Evolutionary conservation across 2,329 filamentous ascomycete species (phyloP).

Genomic region (Cordyceps fumosorosea): DNA sequence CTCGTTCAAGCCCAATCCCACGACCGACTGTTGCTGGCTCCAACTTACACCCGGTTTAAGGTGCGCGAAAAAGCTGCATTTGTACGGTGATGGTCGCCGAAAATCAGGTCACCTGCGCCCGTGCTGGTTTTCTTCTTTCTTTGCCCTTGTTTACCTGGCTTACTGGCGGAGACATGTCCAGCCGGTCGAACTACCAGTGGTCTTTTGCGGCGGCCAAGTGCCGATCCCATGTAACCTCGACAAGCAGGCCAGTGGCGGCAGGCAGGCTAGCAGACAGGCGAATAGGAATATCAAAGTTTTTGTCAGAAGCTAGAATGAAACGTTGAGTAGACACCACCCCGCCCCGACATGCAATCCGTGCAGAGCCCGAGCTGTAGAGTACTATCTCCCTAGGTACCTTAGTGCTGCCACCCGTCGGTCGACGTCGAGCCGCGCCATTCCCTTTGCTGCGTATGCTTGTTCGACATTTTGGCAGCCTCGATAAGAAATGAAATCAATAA

Average conservation of each 20-base stretch:
- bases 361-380: neutral
- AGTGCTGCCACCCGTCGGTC: too few species aligned
- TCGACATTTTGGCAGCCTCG: too few species aligned
- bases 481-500: too few species aligned
- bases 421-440: too few species aligned
- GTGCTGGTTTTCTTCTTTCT: neutral
- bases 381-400: too few species aligned
- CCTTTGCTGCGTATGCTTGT: too few species aligned
- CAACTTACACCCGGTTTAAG: neutral
- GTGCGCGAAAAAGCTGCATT: slow-evolving; percentile 1
- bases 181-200: neutral
- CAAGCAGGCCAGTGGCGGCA: neutral
- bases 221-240: neutral
- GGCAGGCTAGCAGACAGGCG: too few species aligned
- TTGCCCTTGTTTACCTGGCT: neutral
- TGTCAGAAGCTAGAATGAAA: neutral
- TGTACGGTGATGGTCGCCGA: neutral
- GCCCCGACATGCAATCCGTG: neutral
- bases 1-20: neutral
- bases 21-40: neutral
- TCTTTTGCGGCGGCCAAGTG: neutral
- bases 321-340: neutral
- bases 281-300: too few species aligned
- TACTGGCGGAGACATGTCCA: neutral
- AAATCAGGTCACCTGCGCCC: slow-evolving; percentile 4